Evolutionary conservation across 78 protist species (phyloP), one percentile per base, ranked within the genome.

Genomic region (Goniomonas avonlea): DNA sequence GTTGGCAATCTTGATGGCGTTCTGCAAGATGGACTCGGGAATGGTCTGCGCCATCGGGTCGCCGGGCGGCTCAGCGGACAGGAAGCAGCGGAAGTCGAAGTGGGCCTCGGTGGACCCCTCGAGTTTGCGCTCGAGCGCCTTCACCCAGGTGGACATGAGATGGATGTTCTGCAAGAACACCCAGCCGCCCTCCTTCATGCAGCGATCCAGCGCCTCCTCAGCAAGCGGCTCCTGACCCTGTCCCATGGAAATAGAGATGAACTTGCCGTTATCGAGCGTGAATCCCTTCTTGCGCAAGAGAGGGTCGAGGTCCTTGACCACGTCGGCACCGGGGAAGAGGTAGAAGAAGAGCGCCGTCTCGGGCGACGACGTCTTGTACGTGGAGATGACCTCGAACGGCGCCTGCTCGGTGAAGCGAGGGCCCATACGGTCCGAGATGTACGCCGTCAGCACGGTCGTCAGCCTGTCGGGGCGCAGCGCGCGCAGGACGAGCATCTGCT

Each of bases 201-300:
- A 71, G 17, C 45, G n/a, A 29, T 80, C 84, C n/a, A 86, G 80
- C 55, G 83, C 74, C 50, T 45, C 69, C 77, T 86, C 90, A 8
- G 85, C 90, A 21, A 82, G 37, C 27, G 65, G 40, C 73, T 83
- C 86, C 81, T 86, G 90, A 37, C 90, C 90, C 71, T 86, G 90
- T 11, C 90, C 90, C 77, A 86, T 73, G 41, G 87, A 78, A 55
- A 86, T 77, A 76, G 58, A 29, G 23, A 61, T 73, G 81, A 65
- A 81, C 18, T 34, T 39, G 32, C 83, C 83, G 58, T 50, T 61
- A 25, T 29, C 81, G 29, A 21, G 31, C 34, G 86, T 47, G 63
- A 48, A 69, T 20, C 78, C 84, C 35, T 63, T 68, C 40, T 53
- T 45, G 35, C 29, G 58, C 27, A 82, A 63, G 9, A 82, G 81